Evolutionary conservation across 1,284 basidiomycete genomes (phyloP), one percentile per base, ranked within the genome.

Genomic region (Heterobasidion annosum): DNA sequence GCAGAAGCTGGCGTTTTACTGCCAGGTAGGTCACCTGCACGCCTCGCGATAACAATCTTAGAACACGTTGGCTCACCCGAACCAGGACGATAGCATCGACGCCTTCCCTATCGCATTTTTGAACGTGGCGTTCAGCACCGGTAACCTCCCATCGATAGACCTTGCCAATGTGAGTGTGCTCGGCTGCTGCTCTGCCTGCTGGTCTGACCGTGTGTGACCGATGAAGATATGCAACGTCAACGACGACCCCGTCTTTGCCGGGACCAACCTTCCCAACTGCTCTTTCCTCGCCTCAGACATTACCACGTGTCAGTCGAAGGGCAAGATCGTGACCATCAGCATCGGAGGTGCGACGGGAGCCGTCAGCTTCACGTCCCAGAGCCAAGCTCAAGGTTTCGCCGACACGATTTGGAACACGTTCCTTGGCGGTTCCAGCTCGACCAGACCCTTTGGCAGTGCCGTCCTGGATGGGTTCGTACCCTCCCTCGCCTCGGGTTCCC

Each of bases 331-430:
- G 57, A 85, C 83, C 1, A 67, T 86, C 54, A 80, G 77, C 57
- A 68, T 86, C 32, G 84, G 84, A 44, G 84, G 85, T 42, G 82
- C 80, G 2, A 78, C 75, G 4, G 82, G 81, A 12, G 70, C 71
- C 8, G 74, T 72, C 2, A 65, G 66, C 18, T 84, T 86, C 64
- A 64, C 67, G 42, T 78, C 73, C n/a, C 79, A 81, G 54, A 63
- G 74, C 0, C 73, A 82, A 60, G 83, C 75, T 1, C 57, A 67
- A 35, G 64, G 65, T 2, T 85, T 83, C 56, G 83, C 79, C 0
- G 67, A 80, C 52, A 76, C 74, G 0, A 74, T 87, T 50, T 87
- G 85, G 83, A 73, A 86, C 63, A 55, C 81, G 15, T 85, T 86
- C 70, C 71, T 87, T 15, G 84, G 81, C 10, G 84, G 81, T 2